Evolutionary conservation across 2,329 filamentous ascomycete species (phyloP).

Genomic region (Pseudogymnoascus sp.): DNA sequence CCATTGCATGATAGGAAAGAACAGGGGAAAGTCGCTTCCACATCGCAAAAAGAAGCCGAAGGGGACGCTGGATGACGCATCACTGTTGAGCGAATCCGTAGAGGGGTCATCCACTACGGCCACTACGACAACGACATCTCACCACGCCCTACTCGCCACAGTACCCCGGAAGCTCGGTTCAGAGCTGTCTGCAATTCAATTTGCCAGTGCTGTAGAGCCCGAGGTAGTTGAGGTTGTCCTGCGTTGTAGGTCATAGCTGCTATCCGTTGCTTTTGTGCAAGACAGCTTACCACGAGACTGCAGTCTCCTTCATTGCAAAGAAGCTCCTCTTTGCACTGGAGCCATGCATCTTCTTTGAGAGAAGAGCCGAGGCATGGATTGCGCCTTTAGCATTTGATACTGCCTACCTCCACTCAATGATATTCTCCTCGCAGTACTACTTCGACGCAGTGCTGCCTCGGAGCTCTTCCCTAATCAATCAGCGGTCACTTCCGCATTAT

Average conservation of each 20-base stretch:
- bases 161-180: slow-evolving; percentile 15
- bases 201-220: slow-evolving; percentile 27
- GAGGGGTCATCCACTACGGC: neutral
- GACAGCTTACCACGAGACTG: neutral
- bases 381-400: slow-evolving; percentile 29
- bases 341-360: slow-evolving; percentile 27
- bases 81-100: neutral
- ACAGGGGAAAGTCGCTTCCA: slow-evolving; percentile 26
- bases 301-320: slow-evolving; percentile 30
- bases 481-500: slow-evolving; percentile 22
- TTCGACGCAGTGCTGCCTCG: slow-evolving; percentile 22
- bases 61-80: neutral
- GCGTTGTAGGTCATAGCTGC: slow-evolving; percentile 23
- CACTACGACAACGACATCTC: neutral
- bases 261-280: neutral
- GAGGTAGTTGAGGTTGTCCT: slow-evolving; percentile 22
- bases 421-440: slow-evolving; percentile 31
- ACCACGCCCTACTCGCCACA: neutral
- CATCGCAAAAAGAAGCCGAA: slow-evolving; percentile 13
- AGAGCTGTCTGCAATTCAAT: slow-evolving; percentile 22
- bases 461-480: neutral
- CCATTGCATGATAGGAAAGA: slow-evolving; percentile 39
- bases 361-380: slow-evolving; percentile 24
- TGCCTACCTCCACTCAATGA: slow-evolving; percentile 31
- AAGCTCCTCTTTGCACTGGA: slow-evolving; percentile 30